Evolutionary conservation across 176 grass and related monocot species (phyloP).

Genomic region (Calamus simplicifolius): DNA sequence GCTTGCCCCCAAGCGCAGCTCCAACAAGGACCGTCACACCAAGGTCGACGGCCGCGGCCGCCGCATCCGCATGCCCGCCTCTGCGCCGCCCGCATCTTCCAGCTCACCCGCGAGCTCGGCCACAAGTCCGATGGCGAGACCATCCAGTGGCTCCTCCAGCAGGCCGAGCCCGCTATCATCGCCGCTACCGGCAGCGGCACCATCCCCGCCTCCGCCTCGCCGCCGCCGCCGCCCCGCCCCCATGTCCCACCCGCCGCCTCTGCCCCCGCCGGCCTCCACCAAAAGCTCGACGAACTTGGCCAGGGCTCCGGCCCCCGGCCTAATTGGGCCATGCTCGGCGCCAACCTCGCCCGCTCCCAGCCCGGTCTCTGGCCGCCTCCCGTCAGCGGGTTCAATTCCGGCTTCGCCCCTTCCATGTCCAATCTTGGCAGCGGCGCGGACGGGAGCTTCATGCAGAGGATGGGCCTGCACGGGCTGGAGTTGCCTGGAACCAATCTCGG

Average conservation of each 20-base stretch:
- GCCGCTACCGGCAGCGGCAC: constrained; percentile 16
- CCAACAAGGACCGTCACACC: constrained; percentile 22
- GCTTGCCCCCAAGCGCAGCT: constrained; percentile 11
- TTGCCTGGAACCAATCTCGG: background rate
- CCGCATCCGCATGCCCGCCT: constrained; percentile 22
- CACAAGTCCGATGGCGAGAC: constrained; percentile 23
- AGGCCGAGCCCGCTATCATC: constrained; percentile 12
- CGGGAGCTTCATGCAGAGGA: constrained; percentile 1
- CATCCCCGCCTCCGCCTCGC: constrained; percentile 16
- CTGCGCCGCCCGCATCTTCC: constrained; percentile 20
- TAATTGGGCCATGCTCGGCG: constrained; percentile 7
- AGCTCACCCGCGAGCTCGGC: constrained; percentile 19
- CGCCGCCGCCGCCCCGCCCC: background rate
- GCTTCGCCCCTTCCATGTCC: background rate
- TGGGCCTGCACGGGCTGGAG: constrained; percentile 5
- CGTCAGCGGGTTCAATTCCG: constrained; percentile 9
- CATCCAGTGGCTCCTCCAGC: constrained; percentile 21
- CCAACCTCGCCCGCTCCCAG: constrained; percentile 4
- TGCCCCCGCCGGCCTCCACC: constrained; percentile 8
- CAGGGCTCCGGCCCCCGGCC: background rate
- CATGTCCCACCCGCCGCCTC: background rate
- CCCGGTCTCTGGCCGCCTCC: constrained; percentile 6
- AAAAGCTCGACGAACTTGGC: constrained; percentile 10
- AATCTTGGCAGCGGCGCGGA: background rate
- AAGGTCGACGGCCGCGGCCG: constrained; percentile 18